phyloP scores from a whole-genome alignment of 306 rosid genomes.

The Adenanthera pavonina region DNA sequence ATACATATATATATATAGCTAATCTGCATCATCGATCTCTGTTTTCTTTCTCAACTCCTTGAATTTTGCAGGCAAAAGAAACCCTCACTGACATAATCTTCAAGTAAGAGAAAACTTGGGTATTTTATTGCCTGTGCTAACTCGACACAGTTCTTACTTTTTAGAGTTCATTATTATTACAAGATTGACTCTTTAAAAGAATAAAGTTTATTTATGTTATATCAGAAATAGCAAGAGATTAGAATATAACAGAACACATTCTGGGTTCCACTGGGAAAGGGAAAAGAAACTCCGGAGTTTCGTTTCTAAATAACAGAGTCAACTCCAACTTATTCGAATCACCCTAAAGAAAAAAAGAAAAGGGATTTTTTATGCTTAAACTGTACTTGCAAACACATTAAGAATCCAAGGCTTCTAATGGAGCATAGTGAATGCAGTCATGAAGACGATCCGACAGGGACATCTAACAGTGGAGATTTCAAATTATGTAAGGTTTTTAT shows the following conservation, averaged over 20 bases:
- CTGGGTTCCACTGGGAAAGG: background rate
- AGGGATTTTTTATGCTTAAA: background rate
- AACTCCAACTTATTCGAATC: background rate
- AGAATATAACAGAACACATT: background rate
- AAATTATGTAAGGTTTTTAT: background rate
- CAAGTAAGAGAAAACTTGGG: background rate
- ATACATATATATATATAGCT: background rate
- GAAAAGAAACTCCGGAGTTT: background rate
- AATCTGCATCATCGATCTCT: background rate
- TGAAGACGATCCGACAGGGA: background rate
- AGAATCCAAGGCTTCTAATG: background rate
- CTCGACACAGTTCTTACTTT: background rate
- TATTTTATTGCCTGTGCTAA: too few species aligned
- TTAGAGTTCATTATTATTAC: background rate
- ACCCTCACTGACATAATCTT: background rate
- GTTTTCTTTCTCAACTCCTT: background rate
- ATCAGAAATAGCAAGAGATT: background rate
- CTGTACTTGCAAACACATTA: background rate
- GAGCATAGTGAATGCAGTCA: background rate
- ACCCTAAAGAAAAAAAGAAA: background rate
- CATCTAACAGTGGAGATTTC: background rate
- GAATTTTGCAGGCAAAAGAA: background rate
- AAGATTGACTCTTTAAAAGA: background rate
- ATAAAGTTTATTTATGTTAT: background rate
- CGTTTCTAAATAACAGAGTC: background rate